These are phyloP conservation scores for Chlorella vulgaris DNA, from an alignment of 139 green algal species.

Conservation along the genomic window DNA sequence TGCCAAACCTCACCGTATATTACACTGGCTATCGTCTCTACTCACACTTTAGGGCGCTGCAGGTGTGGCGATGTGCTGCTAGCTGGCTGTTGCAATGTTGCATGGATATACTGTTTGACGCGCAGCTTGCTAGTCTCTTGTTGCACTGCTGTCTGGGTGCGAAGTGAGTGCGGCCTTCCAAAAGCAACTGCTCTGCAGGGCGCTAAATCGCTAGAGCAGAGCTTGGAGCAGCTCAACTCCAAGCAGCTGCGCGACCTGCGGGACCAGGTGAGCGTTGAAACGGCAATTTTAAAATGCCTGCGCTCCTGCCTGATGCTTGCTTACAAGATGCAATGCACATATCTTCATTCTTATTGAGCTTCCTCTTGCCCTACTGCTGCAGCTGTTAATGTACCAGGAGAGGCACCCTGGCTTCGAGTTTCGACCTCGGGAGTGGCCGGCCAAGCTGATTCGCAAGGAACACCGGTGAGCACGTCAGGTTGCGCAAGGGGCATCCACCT, in stretches of 20 bases:
- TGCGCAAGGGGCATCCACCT: background rate
- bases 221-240: constrained; percentile 38
- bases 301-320: background rate
- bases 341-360: no score
- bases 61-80: background rate
- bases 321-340: background rate
- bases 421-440: constrained; percentile 14
- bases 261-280: constrained; percentile 1
- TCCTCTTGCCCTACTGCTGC: background rate
- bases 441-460: constrained; percentile 33
- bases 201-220: constrained; percentile 31
- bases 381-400: constrained; percentile 15
- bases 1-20: constrained; percentile 78
- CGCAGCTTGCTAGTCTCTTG: no score
- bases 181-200: constrained; percentile 13
- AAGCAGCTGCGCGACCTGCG: constrained; percentile 41
- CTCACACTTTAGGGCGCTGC: constrained; percentile 58
- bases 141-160: background rate
- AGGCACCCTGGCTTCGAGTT: background rate
- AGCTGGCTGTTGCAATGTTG: background rate
- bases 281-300: background rate
- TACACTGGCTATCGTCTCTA: constrained; percentile 68
- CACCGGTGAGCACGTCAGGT: background rate
- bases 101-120: no score
- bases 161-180: background rate